Conservation (phyloP, 2,329 filamentous ascomycete species). For the Colletotrichum spinosum region DNA sequence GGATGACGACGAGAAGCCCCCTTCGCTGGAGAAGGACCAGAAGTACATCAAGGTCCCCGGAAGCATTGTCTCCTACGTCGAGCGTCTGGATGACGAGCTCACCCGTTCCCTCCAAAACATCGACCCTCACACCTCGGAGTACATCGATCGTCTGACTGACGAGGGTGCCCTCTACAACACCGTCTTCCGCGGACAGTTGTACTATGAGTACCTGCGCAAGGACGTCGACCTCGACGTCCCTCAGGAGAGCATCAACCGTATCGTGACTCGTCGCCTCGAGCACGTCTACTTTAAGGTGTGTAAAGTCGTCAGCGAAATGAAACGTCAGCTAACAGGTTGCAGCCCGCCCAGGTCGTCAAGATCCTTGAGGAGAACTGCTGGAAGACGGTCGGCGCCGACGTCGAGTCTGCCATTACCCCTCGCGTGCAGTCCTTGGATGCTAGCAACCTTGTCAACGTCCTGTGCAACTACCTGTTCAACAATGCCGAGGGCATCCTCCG, state of each 20-base stretch:
- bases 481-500: conserved; percentile 96
- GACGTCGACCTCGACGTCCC: conserved; percentile 76
- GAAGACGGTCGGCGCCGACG: conserved; percentile 77
- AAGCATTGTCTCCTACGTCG: conserved; percentile 92
- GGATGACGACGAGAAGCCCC: conserved; percentile 98
- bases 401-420: conserved; percentile 86
- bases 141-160: conserved; percentile 93
- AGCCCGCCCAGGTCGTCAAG: conserved; percentile 90
- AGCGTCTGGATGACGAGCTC: conserved; percentile 96
- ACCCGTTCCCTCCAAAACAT: conserved; percentile 97
- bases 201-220: conserved; percentile 85
- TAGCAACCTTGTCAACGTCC: conserved; percentile 80
- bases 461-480: conserved; percentile 95
- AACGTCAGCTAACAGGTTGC: conserved; percentile 39
- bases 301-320: background rate
- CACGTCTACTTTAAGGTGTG: conserved; percentile 97
- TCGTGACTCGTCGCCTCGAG: conserved; percentile 93
- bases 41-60: conserved; percentile 91
- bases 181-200: conserved; percentile 88
- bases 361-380: conserved; percentile 96
- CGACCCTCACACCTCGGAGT: conserved; percentile 98
- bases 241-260: conserved; percentile 90
- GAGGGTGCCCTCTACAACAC: conserved; percentile 92
- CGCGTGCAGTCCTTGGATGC: conserved; percentile 77
- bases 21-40: conserved; percentile 77